A percentile compares a stretch with the other conserved stretches of the same genome.
Evolutionary conservation across 108 stramenopile genomes (phyloP).

Genomic region (Cyclotella atomus): DNA sequence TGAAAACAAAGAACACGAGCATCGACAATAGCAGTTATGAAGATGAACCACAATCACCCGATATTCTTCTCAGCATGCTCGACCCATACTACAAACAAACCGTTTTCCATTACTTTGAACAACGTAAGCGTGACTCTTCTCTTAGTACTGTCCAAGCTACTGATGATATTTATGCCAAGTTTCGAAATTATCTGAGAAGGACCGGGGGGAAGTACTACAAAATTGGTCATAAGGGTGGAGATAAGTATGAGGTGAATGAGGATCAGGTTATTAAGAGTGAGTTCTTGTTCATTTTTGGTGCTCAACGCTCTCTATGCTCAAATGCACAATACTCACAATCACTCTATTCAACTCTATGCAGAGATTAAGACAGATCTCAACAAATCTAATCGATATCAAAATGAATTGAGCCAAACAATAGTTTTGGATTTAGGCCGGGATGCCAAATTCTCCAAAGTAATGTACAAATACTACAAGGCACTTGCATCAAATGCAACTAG

Average conservation of each 20-base stretch:
- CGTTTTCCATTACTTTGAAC: not conserved
- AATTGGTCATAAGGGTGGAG: not conserved
- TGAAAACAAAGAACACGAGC: no score
- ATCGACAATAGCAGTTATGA: no score
- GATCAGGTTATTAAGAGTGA: not conserved
- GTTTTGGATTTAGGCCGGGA: not conserved
- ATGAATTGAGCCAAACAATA: not conserved
- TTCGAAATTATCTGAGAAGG: not conserved
- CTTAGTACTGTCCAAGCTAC: not conserved
- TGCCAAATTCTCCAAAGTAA: not conserved
- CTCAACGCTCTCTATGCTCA: no score
- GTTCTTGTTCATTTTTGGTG: not conserved
- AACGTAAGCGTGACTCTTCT: not conserved
- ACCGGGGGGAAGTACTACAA: not conserved
- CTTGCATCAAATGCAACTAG: not conserved
- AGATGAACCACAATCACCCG: not conserved
- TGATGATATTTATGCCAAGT: not conserved
- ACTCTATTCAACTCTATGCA: no score
- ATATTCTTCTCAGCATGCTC: constrained; percentile 1
- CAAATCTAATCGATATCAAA: not conserved
- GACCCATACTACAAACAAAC: constrained; percentile 11
- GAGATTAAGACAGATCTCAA: constrained; percentile 5
- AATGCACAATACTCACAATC: no score
- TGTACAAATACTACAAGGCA: not conserved
- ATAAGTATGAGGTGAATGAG: not conserved